These are phyloP conservation scores for Fusarium proliferatum DNA, from an alignment of 2,329 filamentous ascomycete species.

Conservation along the genomic window DNA sequence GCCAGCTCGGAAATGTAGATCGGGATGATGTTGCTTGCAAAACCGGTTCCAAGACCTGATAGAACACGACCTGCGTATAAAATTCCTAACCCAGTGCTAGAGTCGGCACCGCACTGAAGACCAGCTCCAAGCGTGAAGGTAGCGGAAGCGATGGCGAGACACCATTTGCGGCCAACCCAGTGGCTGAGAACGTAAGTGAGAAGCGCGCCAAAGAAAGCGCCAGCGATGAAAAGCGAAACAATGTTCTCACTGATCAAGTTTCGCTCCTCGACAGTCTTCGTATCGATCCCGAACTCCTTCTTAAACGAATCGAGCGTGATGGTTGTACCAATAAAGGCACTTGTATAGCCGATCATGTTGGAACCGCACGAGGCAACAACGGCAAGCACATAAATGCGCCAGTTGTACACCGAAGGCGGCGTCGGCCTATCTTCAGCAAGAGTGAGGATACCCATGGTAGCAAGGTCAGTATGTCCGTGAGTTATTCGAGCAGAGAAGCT, in stretches of 20 bases:
- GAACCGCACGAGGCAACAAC: conserved; percentile 53
- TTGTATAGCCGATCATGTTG: conserved; percentile 57
- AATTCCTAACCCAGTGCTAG: conserved; percentile 44
- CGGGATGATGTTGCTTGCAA: conserved; percentile 51
- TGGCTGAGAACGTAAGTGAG: conserved; percentile 59
- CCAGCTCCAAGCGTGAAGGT: conserved; percentile 54
- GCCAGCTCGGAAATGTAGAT: conserved; percentile 59
- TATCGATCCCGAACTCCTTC: conserved; percentile 66
- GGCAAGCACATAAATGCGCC: conserved; percentile 49
- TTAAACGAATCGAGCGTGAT: conserved; percentile 71
- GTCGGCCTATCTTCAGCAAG: conserved; percentile 52
- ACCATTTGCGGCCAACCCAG: conserved; percentile 36
- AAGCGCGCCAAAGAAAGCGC: conserved; percentile 75
- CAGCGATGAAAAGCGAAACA: conserved; percentile 74
- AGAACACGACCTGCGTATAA: conserved; percentile 11
- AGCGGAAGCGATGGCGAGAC: conserved; percentile 53
- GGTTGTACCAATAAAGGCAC: conserved; percentile 75
- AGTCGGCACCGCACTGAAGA: conserved; percentile 68
- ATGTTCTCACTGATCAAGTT: conserved; percentile 46
- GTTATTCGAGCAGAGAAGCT: not conserved
- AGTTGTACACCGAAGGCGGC: conserved; percentile 53
- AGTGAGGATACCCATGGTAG: conserved; percentile 46
- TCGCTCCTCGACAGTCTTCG: conserved; percentile 54
- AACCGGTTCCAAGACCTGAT: conserved; percentile 7
- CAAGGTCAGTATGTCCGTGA: not conserved